A percentile compares a stretch with the other conserved stretches of the same genome.
Evolutionary conservation across 495 filamentous ascomycete species (phyloP).

Genomic region (Penicillium roqueforti): DNA sequence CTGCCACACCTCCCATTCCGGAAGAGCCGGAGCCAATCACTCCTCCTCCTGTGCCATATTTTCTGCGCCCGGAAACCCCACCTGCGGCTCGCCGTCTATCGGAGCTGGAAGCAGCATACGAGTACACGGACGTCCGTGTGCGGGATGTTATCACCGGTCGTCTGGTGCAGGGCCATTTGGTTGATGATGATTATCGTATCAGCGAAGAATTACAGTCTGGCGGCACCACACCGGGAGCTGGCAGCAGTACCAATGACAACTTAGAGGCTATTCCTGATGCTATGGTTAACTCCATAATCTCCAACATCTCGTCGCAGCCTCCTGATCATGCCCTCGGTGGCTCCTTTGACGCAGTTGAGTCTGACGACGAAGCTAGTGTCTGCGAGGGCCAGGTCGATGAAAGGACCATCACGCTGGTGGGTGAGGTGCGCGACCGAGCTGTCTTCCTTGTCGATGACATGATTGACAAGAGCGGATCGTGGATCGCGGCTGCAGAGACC

Average conservation of each 20-base stretch:
- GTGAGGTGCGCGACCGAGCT: constrained; percentile 77
- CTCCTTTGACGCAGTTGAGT: constrained; percentile 70
- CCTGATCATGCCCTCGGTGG: constrained; percentile 71
- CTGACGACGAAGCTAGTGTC: constrained; percentile 82
- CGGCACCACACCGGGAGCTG: constrained; percentile 38
- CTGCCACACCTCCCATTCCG: constrained; percentile 17
- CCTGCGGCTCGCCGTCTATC: constrained; percentile 37
- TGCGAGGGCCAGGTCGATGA: constrained; percentile 65
- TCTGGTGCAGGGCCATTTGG: constrained; percentile 92
- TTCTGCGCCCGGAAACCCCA: constrained; percentile 35
- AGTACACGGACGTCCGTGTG: constrained; percentile 83
- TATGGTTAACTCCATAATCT: constrained; percentile 65
- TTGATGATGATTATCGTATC: constrained; percentile 88
- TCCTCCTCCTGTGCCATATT: constrained; percentile 2
- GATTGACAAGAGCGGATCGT: constrained; percentile 95
- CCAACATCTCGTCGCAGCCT: constrained; percentile 50
- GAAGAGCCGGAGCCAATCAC: constrained; percentile 15
- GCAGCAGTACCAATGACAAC: constrained; percentile 30
- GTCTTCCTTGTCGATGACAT: constrained; percentile 98
- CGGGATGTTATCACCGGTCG: constrained; percentile 88
- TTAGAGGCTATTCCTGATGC: constrained; percentile 51
- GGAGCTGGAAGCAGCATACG: constrained; percentile 50
- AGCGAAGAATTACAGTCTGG: constrained; percentile 62
- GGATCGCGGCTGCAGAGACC: constrained; percentile 98
- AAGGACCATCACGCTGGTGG: constrained; percentile 92